Conservation (phyloP, 495 filamentous ascomycete genomes). For the Daldinia concentrica region DNA sequence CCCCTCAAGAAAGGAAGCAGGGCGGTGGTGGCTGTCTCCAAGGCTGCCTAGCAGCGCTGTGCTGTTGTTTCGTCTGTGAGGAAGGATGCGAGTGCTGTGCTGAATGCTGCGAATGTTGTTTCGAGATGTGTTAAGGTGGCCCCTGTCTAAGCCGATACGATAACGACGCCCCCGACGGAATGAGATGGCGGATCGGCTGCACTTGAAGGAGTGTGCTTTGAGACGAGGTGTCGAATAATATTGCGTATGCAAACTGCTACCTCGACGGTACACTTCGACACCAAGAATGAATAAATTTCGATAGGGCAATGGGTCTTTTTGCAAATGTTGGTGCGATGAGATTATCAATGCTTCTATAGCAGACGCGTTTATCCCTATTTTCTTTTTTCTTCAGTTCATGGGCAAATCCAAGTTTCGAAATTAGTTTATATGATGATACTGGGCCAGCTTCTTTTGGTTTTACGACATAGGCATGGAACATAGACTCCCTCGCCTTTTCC, state of each 20-base stretch:
- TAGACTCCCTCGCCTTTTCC: conserved; percentile 21
- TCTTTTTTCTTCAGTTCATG: conserved; percentile 18
- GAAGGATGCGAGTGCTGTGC: conserved; percentile 82
- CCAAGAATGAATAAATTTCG: not conserved
- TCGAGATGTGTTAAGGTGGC: conserved; percentile 59
- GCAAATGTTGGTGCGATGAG: conserved; percentile 10
- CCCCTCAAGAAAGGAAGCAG: conserved; percentile 57
- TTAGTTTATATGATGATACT: conserved; percentile 31
- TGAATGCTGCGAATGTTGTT: conserved; percentile 72
- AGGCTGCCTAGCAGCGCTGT: conserved; percentile 72
- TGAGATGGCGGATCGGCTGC: conserved; percentile 14
- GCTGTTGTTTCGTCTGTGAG: conserved; percentile 82
- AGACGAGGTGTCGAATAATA: conserved; percentile 21
- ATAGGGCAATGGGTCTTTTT: conserved; percentile 1
- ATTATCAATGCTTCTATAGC: conserved; percentile 9
- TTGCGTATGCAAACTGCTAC: conserved; percentile 10
- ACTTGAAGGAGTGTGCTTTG: conserved; percentile 3
- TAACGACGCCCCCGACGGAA: conserved; percentile 21
- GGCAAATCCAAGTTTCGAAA: conserved; percentile 17
- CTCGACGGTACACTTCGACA: conserved; percentile 26
- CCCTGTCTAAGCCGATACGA: conserved; percentile 19
- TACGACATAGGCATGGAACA: conserved; percentile 23
- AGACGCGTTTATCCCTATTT: not conserved
- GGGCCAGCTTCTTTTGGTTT: conserved; percentile 24
- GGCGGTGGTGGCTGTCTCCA: conserved; percentile 68